These are phyloP conservation scores for Polytrichum formosum DNA, from an alignment of 225 moss, liverwort and hornwort species.

Conservation along the genomic window DNA sequence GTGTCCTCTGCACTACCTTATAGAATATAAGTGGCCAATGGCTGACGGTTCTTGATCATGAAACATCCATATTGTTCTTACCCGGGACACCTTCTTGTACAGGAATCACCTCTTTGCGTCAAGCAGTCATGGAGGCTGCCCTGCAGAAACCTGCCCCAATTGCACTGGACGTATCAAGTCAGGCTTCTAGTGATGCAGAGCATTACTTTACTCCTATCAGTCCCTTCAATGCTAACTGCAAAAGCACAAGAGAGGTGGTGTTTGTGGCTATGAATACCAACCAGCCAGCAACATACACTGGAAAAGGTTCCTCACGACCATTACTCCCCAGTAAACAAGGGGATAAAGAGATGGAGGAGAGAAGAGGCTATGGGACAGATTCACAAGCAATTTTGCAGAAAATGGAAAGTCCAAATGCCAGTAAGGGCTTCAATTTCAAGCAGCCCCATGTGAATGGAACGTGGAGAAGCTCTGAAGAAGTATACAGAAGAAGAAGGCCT, in stretches of 20 bases:
- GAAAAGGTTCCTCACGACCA: constrained; percentile 36
- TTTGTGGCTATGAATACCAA: constrained; percentile 32
- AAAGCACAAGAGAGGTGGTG: constrained; percentile 32
- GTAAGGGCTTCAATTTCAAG: constrained; percentile 32
- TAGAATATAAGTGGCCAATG: too few relatives aligned
- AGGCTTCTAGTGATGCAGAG: constrained; percentile 28
- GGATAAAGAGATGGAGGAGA: constrained; percentile 11
- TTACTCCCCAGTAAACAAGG: constrained; percentile 32
- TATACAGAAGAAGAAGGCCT: constrained; percentile 25
- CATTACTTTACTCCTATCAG: constrained; percentile 62
- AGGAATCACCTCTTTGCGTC: constrained; percentile 53
- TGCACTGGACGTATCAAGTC: constrained; percentile 22
- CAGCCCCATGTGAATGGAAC: constrained; percentile 31
- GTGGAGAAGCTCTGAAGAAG: constrained; percentile 35
- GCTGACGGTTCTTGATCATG: too few relatives aligned
- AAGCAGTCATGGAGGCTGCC: constrained; percentile 58
- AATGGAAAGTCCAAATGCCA: constrained; percentile 28
- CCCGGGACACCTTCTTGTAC: neutral
- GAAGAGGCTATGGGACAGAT: constrained; percentile 22
- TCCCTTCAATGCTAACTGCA: constrained; percentile 31
- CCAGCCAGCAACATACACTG: constrained; percentile 36
- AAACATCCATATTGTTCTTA: too few relatives aligned
- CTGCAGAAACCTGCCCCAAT: constrained; percentile 36
- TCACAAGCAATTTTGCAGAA: constrained; percentile 19
- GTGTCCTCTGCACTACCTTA: too few relatives aligned